Percentiles rank a stretch among this genome's conserved stretches.
phyloP scores from a whole-genome alignment of 106 monocot genomes.

The Allium cepa region DNA sequence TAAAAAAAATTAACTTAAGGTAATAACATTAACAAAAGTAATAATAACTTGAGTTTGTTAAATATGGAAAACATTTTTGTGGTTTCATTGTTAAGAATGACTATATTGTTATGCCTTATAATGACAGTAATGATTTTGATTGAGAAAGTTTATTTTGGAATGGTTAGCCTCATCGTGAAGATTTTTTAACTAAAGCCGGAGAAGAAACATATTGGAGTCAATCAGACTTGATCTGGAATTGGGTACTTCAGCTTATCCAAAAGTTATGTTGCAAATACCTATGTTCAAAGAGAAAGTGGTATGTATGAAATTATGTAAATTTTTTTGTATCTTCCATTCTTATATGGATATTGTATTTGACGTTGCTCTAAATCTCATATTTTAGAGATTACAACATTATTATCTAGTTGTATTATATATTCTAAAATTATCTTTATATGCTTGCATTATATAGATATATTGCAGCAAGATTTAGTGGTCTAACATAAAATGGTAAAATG shows the following conservation, averaged over 20 bases:
- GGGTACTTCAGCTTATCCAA: slow-evolving; percentile 7
- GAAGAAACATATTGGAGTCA: slow-evolving; percentile 23
- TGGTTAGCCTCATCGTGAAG: slow-evolving; percentile 17
- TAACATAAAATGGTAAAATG: not conserved
- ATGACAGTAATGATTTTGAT: slow-evolving; percentile 24
- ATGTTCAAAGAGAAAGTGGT: slow-evolving; percentile 43
- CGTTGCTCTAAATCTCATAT: too few relatives aligned
- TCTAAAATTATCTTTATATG: not conserved
- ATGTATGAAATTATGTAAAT: too few relatives aligned
- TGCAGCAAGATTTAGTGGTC: not conserved
- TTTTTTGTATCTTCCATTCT: too few relatives aligned
- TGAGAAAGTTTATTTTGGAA: slow-evolving; percentile 18
- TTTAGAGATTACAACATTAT: too few relatives aligned
- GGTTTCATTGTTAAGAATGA: slow-evolving; percentile 15
- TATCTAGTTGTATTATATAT: not conserved
- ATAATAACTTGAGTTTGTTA: too few relatives aligned
- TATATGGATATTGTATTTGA: too few relatives aligned
- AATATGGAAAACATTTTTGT: too few relatives aligned
- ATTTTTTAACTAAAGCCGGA: slow-evolving; percentile 20
- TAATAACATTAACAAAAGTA: too few relatives aligned
- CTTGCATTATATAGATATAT: not conserved
- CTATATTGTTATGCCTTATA: slow-evolving; percentile 11
- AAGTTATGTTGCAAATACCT: slow-evolving; percentile 27
- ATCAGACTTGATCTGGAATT: slow-evolving; percentile 19
- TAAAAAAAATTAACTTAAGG: too few relatives aligned